These are phyloP conservation scores for Pseudogymnoascus sp. DNA, from an alignment of 2,329 filamentous ascomycete genomes.

Conservation along the genomic window DNA sequence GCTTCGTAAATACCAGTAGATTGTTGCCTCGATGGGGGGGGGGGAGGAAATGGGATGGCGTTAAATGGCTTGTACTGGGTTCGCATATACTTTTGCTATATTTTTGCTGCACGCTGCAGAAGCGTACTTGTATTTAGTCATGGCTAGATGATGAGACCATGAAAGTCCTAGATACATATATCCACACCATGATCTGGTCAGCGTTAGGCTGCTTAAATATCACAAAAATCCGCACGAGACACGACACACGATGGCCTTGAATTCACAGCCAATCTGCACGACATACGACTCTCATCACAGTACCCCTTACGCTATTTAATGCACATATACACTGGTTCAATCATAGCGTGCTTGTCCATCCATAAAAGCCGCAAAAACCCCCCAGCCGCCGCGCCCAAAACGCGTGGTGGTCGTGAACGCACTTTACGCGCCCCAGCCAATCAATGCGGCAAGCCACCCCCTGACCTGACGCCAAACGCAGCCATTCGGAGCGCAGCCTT, in stretches of 20 bases:
- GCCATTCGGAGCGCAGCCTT: not conserved
- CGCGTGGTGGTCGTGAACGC: constrained; percentile 8
- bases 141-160: not conserved
- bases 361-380: not conserved
- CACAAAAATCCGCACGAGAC: not conserved
- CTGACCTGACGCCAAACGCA: constrained; percentile 6
- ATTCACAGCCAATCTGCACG: not conserved
- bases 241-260: not conserved
- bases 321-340: not conserved
- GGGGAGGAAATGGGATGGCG: not conserved
- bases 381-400: not conserved
- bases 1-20: constrained; percentile 10
- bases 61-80: not conserved
- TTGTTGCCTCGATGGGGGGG: not conserved
- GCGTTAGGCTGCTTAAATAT: not conserved
- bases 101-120: not conserved
- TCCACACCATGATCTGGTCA: not conserved
- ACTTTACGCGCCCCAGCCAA: constrained; percentile 4
- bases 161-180: constrained; percentile 1
- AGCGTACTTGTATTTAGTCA: constrained; percentile 1
- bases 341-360: not conserved
- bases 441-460: not conserved
- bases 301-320: not conserved
- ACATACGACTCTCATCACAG: not conserved
- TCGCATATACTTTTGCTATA: not conserved